These are phyloP conservation scores for Psophocarpus tetragonolobus DNA, from an alignment of 306 rosid genomes.

Conservation along the genomic window DNA sequence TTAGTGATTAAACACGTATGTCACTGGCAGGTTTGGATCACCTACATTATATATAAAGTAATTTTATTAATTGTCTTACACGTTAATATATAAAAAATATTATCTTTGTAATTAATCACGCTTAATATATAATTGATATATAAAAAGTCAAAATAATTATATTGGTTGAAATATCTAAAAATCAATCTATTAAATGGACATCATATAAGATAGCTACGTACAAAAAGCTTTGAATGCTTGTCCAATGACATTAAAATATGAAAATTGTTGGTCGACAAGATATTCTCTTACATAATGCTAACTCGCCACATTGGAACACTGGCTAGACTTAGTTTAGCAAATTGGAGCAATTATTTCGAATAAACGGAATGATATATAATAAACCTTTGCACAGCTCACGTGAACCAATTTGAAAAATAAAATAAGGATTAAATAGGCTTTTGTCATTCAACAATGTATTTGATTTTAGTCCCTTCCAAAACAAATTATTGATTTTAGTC, in stretches of 20 bases:
- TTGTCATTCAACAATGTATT: too few relatives aligned
- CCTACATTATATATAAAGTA: background rate
- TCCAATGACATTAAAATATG: background rate
- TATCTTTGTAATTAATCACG: background rate
- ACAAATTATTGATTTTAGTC: too few relatives aligned
- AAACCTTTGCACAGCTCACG: too few relatives aligned
- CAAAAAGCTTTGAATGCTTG: too few relatives aligned
- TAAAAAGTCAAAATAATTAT: background rate
- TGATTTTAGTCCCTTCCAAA: too few relatives aligned
- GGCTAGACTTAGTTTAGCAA: too few relatives aligned
- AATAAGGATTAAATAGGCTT: too few relatives aligned
- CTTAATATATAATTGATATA: background rate
- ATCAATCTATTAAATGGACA: background rate
- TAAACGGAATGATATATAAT: too few relatives aligned
- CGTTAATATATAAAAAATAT: too few relatives aligned
- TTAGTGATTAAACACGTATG: background rate
- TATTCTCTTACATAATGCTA: constrained; percentile 4
- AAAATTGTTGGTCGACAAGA: background rate
- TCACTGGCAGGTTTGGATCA: background rate
- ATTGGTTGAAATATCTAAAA: background rate
- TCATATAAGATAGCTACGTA: background rate
- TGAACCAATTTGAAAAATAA: too few relatives aligned
- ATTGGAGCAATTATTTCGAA: too few relatives aligned
- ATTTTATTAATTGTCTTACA: background rate
- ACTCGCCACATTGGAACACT: too few relatives aligned